A percentile compares a stretch with the other conserved stretches of the same genome.
These are phyloP conservation scores for Strobilomyces confusus DNA, from an alignment of 768 basidiomycete genomes.

Conservation along the genomic window DNA sequence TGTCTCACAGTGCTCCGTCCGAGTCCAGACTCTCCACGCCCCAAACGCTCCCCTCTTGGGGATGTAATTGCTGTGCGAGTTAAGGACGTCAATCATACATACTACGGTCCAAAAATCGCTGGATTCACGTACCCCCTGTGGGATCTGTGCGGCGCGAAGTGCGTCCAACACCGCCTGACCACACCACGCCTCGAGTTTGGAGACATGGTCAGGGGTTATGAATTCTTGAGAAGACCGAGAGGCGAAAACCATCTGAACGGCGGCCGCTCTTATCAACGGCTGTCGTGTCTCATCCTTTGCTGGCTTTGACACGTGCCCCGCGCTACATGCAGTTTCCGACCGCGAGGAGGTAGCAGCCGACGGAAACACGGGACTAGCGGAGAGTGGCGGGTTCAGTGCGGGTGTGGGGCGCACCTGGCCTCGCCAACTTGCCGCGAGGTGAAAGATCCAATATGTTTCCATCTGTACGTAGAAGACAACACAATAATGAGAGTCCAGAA, in stretches of 20 bases:
- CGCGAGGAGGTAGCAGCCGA: conserved; percentile 14
- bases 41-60: conserved; percentile 57
- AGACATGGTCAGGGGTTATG: conserved; percentile 66
- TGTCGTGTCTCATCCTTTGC: conserved; percentile 4
- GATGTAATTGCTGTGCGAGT: conserved; percentile 45
- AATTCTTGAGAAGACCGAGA: conserved; percentile 67
- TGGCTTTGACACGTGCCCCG: not conserved
- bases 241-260: conserved; percentile 82
- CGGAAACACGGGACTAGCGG: conserved; percentile 39
- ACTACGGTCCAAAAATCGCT: not conserved
- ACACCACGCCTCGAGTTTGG: conserved; percentile 57
- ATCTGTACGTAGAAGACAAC: conserved; percentile 45
- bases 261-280: conserved; percentile 63
- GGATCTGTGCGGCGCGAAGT: conserved; percentile 44
- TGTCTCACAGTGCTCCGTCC: conserved; percentile 8
- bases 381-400: conserved; percentile 38
- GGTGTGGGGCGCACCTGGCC: conserved; percentile 26
- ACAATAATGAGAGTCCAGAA: not conserved
- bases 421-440: conserved; percentile 71
- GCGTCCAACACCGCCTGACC: conserved; percentile 59
- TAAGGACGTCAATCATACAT: conserved; percentile 11
- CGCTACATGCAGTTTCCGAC: conserved; percentile 5
- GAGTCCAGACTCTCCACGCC: conserved; percentile 19
- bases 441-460: conserved; percentile 81
- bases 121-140: conserved; percentile 40